phyloP scores from a whole-genome alignment of 2,329 filamentous ascomycete genomes.

The Cyphellophora europaea region DNA sequence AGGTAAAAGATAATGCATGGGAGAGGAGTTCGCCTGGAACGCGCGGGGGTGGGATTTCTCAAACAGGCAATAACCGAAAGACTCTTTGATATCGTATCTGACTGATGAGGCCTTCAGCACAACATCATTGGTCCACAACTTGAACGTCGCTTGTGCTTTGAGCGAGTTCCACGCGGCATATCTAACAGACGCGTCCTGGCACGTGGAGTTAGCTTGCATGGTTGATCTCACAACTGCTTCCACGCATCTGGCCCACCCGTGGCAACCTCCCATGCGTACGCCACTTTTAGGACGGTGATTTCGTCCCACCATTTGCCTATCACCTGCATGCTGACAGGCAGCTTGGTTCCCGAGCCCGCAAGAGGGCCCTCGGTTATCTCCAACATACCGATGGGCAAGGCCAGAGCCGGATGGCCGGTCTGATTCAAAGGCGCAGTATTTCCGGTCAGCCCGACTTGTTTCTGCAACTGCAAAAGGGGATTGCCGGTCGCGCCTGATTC shows the following conservation, averaged over 20 bases:
- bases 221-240: too few species aligned
- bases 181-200: too few species aligned
- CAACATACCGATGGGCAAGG: slow-evolving; percentile 38
- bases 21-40: too few species aligned
- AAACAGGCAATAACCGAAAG: too few species aligned
- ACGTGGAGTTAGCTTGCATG: too few species aligned
- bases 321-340: slow-evolving; percentile 32
- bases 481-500: slow-evolving; percentile 4
- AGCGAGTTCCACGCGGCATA: too few species aligned
- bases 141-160: too few species aligned
- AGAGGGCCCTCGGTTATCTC: background rate
- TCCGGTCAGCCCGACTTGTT: slow-evolving; percentile 41
- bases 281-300: slow-evolving; percentile 14
- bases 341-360: slow-evolving; percentile 10
- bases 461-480: slow-evolving; percentile 10
- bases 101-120: too few species aligned
- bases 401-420: slow-evolving; percentile 48
- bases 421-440: slow-evolving; percentile 51
- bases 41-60: too few species aligned
- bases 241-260: slow-evolving; percentile 2
- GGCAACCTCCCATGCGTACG: slow-evolving; percentile 6
- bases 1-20: too few species aligned
- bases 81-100: too few species aligned
- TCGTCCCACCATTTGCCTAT: slow-evolving; percentile 29
- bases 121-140: too few species aligned